Evolutionary conservation across 2,329 filamentous ascomycete genomes (phyloP).

Genomic region (Emergomyces africanus): DNA sequence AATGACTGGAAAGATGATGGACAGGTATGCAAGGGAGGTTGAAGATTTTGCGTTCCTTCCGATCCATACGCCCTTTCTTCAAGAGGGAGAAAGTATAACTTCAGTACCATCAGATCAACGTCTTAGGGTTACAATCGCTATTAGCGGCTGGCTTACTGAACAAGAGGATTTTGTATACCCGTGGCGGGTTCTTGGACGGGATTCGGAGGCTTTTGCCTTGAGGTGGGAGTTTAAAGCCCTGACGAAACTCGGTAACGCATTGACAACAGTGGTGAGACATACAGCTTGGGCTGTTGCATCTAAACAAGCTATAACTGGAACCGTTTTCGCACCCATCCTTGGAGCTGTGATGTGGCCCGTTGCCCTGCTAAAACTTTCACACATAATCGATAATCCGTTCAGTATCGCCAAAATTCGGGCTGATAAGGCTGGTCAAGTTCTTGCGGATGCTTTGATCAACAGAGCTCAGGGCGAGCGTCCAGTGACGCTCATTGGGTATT

Average conservation of each 20-base stretch:
- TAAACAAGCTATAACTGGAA: constrained; percentile 59
- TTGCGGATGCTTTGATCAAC: constrained; percentile 73
- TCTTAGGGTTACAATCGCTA: constrained; percentile 67
- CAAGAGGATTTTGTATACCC: constrained; percentile 60
- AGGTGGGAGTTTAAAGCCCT: constrained; percentile 73
- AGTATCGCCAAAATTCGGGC: constrained; percentile 62
- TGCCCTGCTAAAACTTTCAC: constrained; percentile 51
- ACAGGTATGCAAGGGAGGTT: constrained; percentile 73
- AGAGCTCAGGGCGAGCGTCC: constrained; percentile 70
- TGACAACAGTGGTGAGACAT: constrained; percentile 65
- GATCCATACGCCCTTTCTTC: constrained; percentile 33
- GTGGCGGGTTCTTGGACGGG: constrained; percentile 62
- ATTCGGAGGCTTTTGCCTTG: constrained; percentile 69
- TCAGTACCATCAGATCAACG: constrained; percentile 45
- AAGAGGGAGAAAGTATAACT: constrained; percentile 24
- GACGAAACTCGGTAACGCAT: constrained; percentile 61
- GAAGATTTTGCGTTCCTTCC: constrained; percentile 81
- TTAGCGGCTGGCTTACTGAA: constrained; percentile 68
- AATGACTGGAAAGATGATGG: constrained; percentile 77
- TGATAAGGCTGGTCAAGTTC: constrained; percentile 65
- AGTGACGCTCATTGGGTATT: constrained; percentile 70
- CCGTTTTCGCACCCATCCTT: constrained; percentile 54
- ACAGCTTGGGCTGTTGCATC: constrained; percentile 68
- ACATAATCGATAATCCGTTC: constrained; percentile 70
- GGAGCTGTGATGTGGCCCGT: constrained; percentile 56